Conservation (phyloP, 2,329 filamentous ascomycete genomes). For the Tolypocladium album region DNA sequence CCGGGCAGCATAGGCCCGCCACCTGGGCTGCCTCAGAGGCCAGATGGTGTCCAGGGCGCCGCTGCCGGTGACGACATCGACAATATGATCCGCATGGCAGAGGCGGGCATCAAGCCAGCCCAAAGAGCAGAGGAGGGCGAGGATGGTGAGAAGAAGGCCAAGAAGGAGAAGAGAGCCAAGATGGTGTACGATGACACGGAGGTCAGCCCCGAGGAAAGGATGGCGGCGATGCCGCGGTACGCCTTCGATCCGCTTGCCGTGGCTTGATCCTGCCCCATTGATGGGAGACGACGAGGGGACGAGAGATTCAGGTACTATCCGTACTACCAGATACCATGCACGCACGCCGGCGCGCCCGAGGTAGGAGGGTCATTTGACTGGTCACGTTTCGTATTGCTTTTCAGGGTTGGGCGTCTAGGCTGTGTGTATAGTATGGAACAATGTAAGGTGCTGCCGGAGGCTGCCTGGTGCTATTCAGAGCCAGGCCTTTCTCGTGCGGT, state of each 20-base stretch:
- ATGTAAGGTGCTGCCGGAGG: neutral
- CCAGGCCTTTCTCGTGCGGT: neutral
- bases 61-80: conserved; percentile 55
- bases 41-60: conserved; percentile 23
- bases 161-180: conserved; percentile 55
- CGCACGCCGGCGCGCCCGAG: neutral
- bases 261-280: neutral
- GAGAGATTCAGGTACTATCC: neutral
- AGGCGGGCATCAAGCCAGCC: conserved; percentile 44
- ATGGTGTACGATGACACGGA: conserved; percentile 77
- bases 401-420: neutral
- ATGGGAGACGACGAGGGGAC: neutral
- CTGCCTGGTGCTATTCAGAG: neutral
- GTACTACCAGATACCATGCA: neutral
- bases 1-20: conserved; percentile 25
- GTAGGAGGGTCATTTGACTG: neutral
- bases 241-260: conserved; percentile 32
- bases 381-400: neutral
- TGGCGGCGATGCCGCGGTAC: conserved; percentile 70
- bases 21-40: conserved; percentile 33
- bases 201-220: conserved; percentile 78
- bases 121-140: conserved; percentile 28
- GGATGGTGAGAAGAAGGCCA: conserved; percentile 50
- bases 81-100: conserved; percentile 53
- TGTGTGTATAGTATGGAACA: neutral